Evolutionary conservation across 768 basidiomycete genomes (phyloP), one percentile per base, ranked within the genome.

Genomic region (Holtermanniella nyarrowii): DNA sequence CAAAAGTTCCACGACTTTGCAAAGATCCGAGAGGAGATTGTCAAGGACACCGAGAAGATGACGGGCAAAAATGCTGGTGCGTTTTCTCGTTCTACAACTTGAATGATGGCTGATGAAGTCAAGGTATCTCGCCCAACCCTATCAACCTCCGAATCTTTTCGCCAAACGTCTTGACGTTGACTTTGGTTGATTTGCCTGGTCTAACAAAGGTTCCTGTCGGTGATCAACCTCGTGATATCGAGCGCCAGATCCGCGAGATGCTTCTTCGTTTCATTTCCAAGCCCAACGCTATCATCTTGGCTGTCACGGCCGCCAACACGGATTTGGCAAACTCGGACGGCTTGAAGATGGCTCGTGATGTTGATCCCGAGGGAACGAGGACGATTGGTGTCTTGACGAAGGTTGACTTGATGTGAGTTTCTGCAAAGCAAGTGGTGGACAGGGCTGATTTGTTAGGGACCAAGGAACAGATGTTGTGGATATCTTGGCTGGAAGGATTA

Each of bases 321-420:
- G 95, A 99, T 77, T 78, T 99, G 79, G 95, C 95, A 54, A 99
- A 97, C 74, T 97, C 93, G 18, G 95, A 97, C 72, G 93, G 95
- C 45, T 72, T 95, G 67, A 93, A 95, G 76, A 75, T 96, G 78
- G 93, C 90, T 46, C 79, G 95, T 55, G 90, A 96, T 65, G 90
- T 96, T 22, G 95, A 99, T 68, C 91, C 93, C 2, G 93, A 97
- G 52, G 95, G 95, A 25, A 85, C 84, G 40, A 79, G 93, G 66
- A 99, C 95, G 20, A 96, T 99, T 59, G 95, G 95, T 78, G 95
- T 99, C 18, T 74, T 97, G 64, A 99, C 95, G 13, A 99, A 99
- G 74, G 86, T 97, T 47, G 95, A 99, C 72, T 76, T 99, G 58
- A 99, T 99, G 95, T 91, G 61, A 61, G 86, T 79, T 12, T 14